Percentiles rank a stretch among this genome's conserved stretches.
Conservation (phyloP, 148 eudicot species). For the Polygonum maritimum region DNA sequence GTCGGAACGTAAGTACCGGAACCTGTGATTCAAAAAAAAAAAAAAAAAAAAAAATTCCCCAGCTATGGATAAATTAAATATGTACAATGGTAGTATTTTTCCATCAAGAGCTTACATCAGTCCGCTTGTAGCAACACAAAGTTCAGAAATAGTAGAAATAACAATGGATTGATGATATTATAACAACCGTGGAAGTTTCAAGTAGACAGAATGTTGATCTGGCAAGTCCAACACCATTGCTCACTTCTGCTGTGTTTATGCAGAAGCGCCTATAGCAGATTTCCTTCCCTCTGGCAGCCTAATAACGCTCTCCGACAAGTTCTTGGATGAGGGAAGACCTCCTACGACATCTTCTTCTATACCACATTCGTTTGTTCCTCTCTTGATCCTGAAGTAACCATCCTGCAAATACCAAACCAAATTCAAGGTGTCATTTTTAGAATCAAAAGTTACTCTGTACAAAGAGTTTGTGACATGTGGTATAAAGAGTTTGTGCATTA, state of each 20-base stretch:
- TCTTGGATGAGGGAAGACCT: conserved; percentile 69
- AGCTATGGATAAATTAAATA: neutral
- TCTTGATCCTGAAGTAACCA: conserved; percentile 80
- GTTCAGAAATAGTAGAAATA: neutral
- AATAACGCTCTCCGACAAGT: conserved; percentile 27
- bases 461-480: too few relatives aligned
- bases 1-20: too few relatives aligned
- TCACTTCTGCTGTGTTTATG: conserved; percentile 12
- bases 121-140: neutral
- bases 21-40: too few relatives aligned
- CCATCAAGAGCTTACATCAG: neutral
- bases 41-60: too few relatives aligned
- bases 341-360: conserved; percentile 70
- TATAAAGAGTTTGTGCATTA: too few relatives aligned
- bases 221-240: neutral
- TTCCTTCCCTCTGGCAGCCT: neutral
- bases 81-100: neutral
- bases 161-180: neutral
- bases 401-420: conserved; percentile 40
- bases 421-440: neutral
- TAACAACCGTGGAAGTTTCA: neutral
- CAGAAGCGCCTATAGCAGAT: conserved; percentile 27
- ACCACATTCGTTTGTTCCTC: conserved; percentile 89
- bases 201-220: neutral
- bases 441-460: neutral